A percentile compares a stretch with the other conserved stretches of the same genome.
Conservation (phyloP, 2,329 filamentous ascomycete species). For the Grosmannia serpens region DNA sequence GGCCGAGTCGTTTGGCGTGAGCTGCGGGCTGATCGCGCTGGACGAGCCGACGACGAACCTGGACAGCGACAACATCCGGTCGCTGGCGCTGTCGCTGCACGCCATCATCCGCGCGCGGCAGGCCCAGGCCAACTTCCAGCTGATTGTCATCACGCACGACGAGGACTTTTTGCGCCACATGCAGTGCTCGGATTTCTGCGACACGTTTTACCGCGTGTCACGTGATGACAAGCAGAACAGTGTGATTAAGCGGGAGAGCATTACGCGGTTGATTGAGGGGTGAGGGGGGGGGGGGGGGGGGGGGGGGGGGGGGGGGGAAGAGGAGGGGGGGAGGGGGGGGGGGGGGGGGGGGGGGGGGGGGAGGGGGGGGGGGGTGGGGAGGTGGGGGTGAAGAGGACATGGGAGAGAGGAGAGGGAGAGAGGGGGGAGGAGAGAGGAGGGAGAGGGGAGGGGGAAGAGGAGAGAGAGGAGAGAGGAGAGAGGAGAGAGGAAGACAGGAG, state of each 20-base stretch:
- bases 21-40: conserved; percentile 90
- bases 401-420: not conserved
- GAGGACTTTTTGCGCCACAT: conserved; percentile 91
- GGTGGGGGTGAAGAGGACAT: not conserved
- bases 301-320: too few species aligned
- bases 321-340: too few species aligned
- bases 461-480: not conserved
- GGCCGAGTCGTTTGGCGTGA: conserved; percentile 91
- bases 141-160: conserved; percentile 98
- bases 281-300: too few species aligned
- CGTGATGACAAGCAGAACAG: conserved; percentile 80
- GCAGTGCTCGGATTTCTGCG: conserved; percentile 87
- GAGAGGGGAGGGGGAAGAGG: not conserved
- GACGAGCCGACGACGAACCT: conserved; percentile 98
- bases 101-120: conserved; percentile 76
- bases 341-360: not conserved
- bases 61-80: conserved; percentile 87
- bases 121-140: conserved; percentile 88
- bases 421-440: not conserved
- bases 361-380: not conserved
- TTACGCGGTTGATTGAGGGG: conserved; percentile 33
- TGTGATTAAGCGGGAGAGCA: conserved; percentile 62
- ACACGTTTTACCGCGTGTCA: conserved; percentile 80
- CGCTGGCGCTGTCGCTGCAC: conserved; percentile 72
- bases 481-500: not conserved